A percentile compares a stretch with the other conserved stretches of the same genome.
Evolutionary conservation across 2,329 filamentous ascomycete species (phyloP).

Genomic region (Drechslerella coelobrocha): DNA sequence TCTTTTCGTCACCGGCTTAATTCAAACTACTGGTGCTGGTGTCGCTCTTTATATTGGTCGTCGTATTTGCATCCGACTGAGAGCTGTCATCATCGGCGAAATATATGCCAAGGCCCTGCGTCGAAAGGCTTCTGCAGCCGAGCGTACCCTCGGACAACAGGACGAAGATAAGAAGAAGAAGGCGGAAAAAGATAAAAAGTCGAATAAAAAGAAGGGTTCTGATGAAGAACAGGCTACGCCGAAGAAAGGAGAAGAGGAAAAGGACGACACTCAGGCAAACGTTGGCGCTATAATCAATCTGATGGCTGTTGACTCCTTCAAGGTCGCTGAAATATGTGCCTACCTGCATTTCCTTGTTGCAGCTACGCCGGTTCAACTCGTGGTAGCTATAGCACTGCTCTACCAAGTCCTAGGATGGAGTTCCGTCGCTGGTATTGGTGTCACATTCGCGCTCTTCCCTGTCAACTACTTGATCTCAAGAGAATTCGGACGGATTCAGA

Average conservation of each 20-base stretch:
- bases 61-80: slow-evolving; percentile 89
- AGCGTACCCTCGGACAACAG: slow-evolving; percentile 72
- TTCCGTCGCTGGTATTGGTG: slow-evolving; percentile 87
- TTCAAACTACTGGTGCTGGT: slow-evolving; percentile 82
- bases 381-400: slow-evolving; percentile 79
- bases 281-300: slow-evolving; percentile 98
- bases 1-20: slow-evolving; percentile 79
- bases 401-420: slow-evolving; percentile 91
- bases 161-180: slow-evolving; percentile 57
- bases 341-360: slow-evolving; percentile 97
- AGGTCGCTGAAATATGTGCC: slow-evolving; percentile 90
- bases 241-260: slow-evolving; percentile 57
- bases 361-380: slow-evolving; percentile 84
- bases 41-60: slow-evolving; percentile 92
- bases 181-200: slow-evolving; percentile 58
- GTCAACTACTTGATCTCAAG: slow-evolving; percentile 88
- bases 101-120: slow-evolving; percentile 95
- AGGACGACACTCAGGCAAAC: slow-evolving; percentile 77
- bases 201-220: slow-evolving; percentile 59
- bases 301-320: slow-evolving; percentile 98
- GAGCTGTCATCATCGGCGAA: slow-evolving; percentile 94
- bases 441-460: slow-evolving; percentile 88
- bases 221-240: slow-evolving; percentile 53
- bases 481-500: slow-evolving; percentile 84
- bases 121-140: slow-evolving; percentile 81